Conservation (phyloP, 495 filamentous ascomycete species). For the Penicillium argentinense region DNA sequence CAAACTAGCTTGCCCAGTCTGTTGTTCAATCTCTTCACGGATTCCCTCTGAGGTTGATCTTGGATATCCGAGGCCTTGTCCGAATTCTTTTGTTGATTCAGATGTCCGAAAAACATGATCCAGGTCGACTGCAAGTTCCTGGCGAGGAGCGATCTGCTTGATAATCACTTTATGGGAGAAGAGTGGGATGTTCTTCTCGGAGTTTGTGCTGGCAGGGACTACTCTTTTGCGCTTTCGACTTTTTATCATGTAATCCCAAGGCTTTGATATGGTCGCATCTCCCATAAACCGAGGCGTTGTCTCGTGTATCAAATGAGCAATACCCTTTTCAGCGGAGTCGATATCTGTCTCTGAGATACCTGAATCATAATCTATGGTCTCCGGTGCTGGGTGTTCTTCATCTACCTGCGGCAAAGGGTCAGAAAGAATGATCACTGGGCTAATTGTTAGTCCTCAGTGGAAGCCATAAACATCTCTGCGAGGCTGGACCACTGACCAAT, state of each 20-base stretch:
- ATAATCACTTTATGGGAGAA: slow-evolving; percentile 11
- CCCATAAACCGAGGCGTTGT: too few relatives aligned
- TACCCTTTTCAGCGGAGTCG: too few relatives aligned
- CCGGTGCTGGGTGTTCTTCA: background rate
- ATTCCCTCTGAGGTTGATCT: slow-evolving; percentile 3
- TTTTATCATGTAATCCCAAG: too few relatives aligned
- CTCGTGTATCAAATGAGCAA: too few relatives aligned
- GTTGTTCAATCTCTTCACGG: background rate
- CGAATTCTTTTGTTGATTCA: background rate
- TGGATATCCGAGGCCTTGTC: background rate
- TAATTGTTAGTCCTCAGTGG: too few relatives aligned
- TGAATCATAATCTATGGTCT: background rate
- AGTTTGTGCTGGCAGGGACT: background rate
- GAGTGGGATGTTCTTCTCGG: too few relatives aligned
- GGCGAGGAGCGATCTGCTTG: slow-evolving; percentile 11
- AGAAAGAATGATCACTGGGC: slow-evolving; percentile 10
- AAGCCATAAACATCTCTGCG: too few relatives aligned
- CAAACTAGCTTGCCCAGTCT: background rate
- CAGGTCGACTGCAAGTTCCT: slow-evolving; percentile 3
- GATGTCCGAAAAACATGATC: slow-evolving; percentile 5
- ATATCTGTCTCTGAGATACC: too few relatives aligned
- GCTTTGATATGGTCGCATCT: too few relatives aligned
- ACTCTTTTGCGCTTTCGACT: too few relatives aligned
- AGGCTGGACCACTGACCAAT: slow-evolving; percentile 13
- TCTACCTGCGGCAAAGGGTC: slow-evolving; percentile 12